Evolutionary conservation across 2,329 filamentous ascomycete species (phyloP).

Genomic region (Berkeleyomyces rouxiae): DNA sequence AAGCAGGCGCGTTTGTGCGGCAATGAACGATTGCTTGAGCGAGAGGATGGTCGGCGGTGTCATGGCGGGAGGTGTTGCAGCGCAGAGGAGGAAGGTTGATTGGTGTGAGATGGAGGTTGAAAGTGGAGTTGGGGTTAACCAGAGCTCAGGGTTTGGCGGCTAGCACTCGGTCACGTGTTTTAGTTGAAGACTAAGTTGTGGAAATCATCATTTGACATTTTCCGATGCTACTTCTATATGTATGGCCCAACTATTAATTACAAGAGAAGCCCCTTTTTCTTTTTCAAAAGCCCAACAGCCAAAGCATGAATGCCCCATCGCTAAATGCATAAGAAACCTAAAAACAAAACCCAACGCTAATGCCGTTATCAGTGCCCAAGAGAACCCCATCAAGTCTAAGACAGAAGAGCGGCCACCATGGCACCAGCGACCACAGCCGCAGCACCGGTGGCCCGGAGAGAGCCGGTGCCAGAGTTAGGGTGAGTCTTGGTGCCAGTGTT

Average conservation of each 20-base stretch:
- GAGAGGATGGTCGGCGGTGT: constrained; percentile 38
- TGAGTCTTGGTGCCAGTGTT: neutral
- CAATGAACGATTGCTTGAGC: constrained; percentile 48
- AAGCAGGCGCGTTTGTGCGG: constrained; percentile 44
- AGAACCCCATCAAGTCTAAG: neutral
- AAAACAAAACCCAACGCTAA: neutral
- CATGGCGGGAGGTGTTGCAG: constrained; percentile 5
- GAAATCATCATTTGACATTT: neutral
- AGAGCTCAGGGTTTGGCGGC: neutral
- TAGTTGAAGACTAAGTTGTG: neutral
- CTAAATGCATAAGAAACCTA: neutral
- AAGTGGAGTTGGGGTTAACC: neutral
- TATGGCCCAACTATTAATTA: neutral
- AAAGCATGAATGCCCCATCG: neutral
- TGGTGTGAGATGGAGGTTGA: neutral
- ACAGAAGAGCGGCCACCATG: neutral
- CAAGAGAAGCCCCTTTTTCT: neutral
- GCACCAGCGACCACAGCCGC: neutral
- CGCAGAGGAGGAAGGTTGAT: neutral
- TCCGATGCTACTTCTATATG: neutral
- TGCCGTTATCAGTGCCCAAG: neutral
- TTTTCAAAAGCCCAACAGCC: neutral
- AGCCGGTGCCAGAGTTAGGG: neutral
- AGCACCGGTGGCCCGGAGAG: neutral
- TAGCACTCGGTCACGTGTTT: neutral